Conservation (phyloP, 352 stramenopile genomes). For the Pythium graminicola region DNA sequence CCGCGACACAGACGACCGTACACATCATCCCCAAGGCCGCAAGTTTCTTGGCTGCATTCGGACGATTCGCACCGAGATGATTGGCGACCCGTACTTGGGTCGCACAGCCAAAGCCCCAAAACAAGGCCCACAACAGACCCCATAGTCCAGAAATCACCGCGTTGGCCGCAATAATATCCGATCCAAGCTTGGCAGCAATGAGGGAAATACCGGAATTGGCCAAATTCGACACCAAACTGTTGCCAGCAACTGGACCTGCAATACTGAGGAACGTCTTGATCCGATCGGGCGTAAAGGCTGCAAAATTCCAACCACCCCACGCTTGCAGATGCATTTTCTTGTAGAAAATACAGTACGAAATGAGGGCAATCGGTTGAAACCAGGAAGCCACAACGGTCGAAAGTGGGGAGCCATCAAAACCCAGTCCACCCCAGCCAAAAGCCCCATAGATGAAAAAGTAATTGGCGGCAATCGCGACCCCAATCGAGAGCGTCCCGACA, state of each 20-base stretch:
- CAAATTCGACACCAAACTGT: constrained; percentile 73
- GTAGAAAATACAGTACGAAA: constrained; percentile 71
- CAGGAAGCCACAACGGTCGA: constrained; percentile 58
- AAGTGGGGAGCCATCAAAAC: constrained; percentile 71
- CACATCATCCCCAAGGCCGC: constrained; percentile 61
- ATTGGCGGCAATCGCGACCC: constrained; percentile 60
- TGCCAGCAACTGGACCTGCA: constrained; percentile 70
- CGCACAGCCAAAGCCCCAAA: constrained; percentile 76
- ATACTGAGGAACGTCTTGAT: constrained; percentile 57
- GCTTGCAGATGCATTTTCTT: constrained; percentile 76
- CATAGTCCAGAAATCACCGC: constrained; percentile 80
- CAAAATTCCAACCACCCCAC: constrained; percentile 62
- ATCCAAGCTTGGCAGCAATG: constrained; percentile 55
- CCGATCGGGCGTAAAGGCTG: too few species aligned
- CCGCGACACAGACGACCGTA: constrained; percentile 47
- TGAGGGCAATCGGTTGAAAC: constrained; percentile 68
- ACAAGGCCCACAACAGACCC: constrained; percentile 77
- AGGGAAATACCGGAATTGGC: constrained; percentile 73
- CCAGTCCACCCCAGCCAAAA: constrained; percentile 44
- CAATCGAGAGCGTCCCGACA: constrained; percentile 62
- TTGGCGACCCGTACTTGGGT: constrained; percentile 74
- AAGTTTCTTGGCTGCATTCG: constrained; percentile 46
- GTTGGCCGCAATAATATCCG: constrained; percentile 65
- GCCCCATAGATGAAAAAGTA: constrained; percentile 77
- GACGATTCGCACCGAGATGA: constrained; percentile 63